These are phyloP conservation scores for Hordeum marinum DNA, from an alignment of 176 grass and related monocot genomes.

Conservation along the genomic window DNA sequence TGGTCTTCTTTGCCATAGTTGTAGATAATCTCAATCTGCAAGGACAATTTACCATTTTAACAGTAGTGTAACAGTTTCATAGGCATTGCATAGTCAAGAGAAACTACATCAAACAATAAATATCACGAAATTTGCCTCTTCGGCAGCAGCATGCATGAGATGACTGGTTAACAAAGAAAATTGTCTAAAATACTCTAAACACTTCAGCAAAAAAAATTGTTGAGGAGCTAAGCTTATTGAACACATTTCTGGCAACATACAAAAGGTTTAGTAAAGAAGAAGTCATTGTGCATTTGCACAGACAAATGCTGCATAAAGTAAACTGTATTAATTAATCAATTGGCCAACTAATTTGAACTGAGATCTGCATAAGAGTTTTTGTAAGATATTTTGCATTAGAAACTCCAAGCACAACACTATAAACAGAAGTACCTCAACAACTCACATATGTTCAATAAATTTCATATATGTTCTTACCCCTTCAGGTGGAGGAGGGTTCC, in stretches of 20 bases:
- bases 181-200: not conserved
- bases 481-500: constrained; percentile 89
- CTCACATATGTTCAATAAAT: not conserved
- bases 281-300: not conserved
- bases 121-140: not conserved
- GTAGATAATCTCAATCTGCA: constrained; percentile 93
- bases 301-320: not conserved
- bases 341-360: not conserved
- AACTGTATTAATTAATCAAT: not conserved
- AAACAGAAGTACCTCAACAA: not conserved
- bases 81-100: not conserved
- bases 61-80: not conserved
- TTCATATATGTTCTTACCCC: constrained; percentile 62
- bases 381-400: not conserved
- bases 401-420: not conserved
- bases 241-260: not conserved
- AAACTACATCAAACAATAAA: not conserved
- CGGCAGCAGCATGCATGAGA: not conserved
- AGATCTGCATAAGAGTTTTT: not conserved
- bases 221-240: not conserved
- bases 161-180: not conserved
- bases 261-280: not conserved
- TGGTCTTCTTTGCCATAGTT: constrained; percentile 87
- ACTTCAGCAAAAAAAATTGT: not conserved
- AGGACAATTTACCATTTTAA: not conserved